phyloP scores from a whole-genome alignment of 2,329 filamentous ascomycete species.

The Fusarium sp. region DNA sequence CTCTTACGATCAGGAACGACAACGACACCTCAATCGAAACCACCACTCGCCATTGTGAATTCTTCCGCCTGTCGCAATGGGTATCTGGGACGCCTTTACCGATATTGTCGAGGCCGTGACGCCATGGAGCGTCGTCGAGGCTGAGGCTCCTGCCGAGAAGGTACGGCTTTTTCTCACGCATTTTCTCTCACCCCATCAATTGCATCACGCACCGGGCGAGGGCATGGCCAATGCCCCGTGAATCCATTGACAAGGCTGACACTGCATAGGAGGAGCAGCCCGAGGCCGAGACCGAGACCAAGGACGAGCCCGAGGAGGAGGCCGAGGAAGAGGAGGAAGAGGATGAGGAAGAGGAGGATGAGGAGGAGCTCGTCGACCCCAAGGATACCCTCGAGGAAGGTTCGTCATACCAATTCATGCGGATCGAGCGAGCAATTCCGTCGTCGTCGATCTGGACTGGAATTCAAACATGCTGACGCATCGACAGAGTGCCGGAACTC shows the following conservation, averaged over 20 bases:
- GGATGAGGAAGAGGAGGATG: slow-evolving; percentile 74
- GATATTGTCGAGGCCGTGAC: slow-evolving; percentile 73
- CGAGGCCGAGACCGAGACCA: slow-evolving; percentile 62
- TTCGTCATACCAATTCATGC: slow-evolving; percentile 60
- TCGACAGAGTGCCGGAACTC: slow-evolving; percentile 87
- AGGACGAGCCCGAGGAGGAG: slow-evolving; percentile 51
- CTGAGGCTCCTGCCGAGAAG: slow-evolving; percentile 74
- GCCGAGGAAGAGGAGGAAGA: slow-evolving; percentile 61
- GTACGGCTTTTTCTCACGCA: slow-evolving; percentile 49
- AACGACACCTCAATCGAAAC: slow-evolving; percentile 49
- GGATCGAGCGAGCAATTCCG: slow-evolving; percentile 33
- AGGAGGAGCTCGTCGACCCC: slow-evolving; percentile 86
- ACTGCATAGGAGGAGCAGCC: slow-evolving; percentile 50
- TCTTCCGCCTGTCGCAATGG: slow-evolving; percentile 63
- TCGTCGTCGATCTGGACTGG: slow-evolving; percentile 13
- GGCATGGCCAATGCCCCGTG: background rate
- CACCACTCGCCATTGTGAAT: slow-evolving; percentile 56
- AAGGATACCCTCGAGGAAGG: slow-evolving; percentile 93
- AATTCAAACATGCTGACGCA: slow-evolving; percentile 33
- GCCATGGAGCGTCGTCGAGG: slow-evolving; percentile 73
- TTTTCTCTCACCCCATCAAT: slow-evolving; percentile 35
- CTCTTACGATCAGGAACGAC: slow-evolving; percentile 50
- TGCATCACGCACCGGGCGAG: slow-evolving; percentile 5
- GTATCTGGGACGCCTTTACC: slow-evolving; percentile 73
- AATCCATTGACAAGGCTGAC: slow-evolving; percentile 25